Evolutionary conservation across 2,329 filamentous ascomycete species (phyloP), one percentile per base, ranked within the genome.

Genomic region (Chaetomium sp.): DNA sequence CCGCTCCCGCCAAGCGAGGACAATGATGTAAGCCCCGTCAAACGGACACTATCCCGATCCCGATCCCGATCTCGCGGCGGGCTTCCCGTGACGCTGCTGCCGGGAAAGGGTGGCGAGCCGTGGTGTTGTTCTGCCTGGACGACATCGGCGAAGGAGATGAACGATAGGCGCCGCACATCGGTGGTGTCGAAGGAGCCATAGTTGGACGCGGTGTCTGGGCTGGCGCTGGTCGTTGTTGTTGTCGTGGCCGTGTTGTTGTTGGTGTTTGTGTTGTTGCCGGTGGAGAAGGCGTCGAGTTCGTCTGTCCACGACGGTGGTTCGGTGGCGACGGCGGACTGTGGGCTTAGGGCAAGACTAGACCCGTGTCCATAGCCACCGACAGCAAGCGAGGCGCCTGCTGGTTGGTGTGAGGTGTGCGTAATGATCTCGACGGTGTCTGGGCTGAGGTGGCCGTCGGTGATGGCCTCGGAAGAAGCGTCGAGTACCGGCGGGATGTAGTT

Each of bases 81-180:
- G 46, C 46, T 49, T 34, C 80, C 77, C 40, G 72, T 68, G 52
- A 35, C 10, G 33, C 19, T 38, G 44, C 35, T 37, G 43, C 65
- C 52, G 12, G 11, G 11, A 6, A 42, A 42, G 11, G 14, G 14
- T 3, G 11, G 6, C 40, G 6, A n/a, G 42, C n/a, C n/a, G 14
- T 27, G n/a, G 19, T 10, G 5, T 7, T 92, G 88, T 69, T 94
- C 89, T 37, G 86, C 81, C 68, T 95, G 90, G 42, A 97, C 90
- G 8, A 97, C 90, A 66, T 97, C 92, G 59, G 92, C 91, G 71
- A 97, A 97, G 6, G 91, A 96, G 68, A 97, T 95, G 74, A 97
- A 97, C 69, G 88, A 94, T 59, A 97, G 74, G 27, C 92, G 84
- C 46, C 89, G 85, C 14, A 95, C 82, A 65, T 96, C 91, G 47